A percentile compares a stretch with the other conserved stretches of the same genome.
phyloP scores from a whole-genome alignment of 768 basidiomycete species.

The Phlebiopsis gigantea region DNA sequence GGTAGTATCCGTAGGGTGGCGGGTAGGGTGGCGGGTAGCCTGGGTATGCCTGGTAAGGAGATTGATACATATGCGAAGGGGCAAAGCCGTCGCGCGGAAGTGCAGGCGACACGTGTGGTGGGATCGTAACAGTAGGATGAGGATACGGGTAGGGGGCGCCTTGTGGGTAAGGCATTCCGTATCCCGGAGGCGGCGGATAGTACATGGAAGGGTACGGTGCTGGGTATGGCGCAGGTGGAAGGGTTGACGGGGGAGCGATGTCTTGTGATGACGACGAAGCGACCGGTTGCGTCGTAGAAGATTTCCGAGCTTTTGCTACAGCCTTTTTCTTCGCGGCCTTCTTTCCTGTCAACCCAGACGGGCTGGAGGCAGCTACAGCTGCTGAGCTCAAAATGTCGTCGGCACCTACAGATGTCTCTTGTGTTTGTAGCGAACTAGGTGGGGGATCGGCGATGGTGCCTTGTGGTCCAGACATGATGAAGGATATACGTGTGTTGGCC shows the following conservation, averaged over 20 bases:
- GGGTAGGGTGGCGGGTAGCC: background rate
- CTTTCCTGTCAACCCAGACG: background rate
- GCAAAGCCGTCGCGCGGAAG: background rate
- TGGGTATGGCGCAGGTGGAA: background rate
- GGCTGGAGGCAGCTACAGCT: background rate
- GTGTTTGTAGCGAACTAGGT: background rate
- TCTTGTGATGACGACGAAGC: background rate
- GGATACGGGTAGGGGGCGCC: conserved; percentile 23
- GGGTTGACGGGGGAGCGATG: background rate
- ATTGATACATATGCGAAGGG: conserved; percentile 14
- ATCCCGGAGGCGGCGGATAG: conserved; percentile 30
- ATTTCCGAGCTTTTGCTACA: background rate
- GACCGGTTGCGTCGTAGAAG: background rate
- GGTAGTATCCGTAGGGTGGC: conserved; percentile 6
- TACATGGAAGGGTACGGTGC: conserved; percentile 19
- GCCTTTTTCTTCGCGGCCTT: conserved; percentile 5
- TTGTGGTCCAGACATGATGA: conserved; percentile 1
- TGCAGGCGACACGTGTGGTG: conserved; percentile 9
- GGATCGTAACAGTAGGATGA: background rate
- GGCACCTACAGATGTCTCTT: background rate
- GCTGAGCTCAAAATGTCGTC: background rate
- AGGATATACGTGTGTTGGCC: background rate
- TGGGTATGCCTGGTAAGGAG: conserved; percentile 16
- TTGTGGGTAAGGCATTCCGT: conserved; percentile 25
- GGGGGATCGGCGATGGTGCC: background rate